Evolutionary conservation across 805 yeast species (phyloP).

Genomic region (Kuraishia molischiana): DNA sequence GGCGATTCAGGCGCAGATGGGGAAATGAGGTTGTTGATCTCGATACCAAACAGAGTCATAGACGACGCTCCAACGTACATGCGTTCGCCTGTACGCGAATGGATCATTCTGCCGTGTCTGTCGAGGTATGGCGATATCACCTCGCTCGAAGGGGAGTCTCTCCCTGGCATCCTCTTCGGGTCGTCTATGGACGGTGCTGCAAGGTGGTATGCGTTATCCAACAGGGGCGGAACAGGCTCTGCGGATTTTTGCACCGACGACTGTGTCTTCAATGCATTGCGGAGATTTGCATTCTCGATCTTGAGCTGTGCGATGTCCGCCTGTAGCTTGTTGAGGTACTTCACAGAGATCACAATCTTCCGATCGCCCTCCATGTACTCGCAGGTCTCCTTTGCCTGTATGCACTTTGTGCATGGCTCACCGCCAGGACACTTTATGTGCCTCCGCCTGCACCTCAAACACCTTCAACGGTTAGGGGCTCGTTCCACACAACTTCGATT

Average conservation of each 20-base stretch:
- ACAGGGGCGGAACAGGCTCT: background rate
- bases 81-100: constrained; percentile 67
- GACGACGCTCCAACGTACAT: constrained; percentile 76
- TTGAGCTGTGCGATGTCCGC: constrained; percentile 57
- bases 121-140: constrained; percentile 65
- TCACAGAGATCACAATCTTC: constrained; percentile 65
- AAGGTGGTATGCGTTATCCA: background rate
- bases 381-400: constrained; percentile 43
- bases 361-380: constrained; percentile 66
- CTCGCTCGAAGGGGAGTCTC: constrained; percentile 22
- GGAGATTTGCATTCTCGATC: constrained; percentile 51
- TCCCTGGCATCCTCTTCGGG: background rate
- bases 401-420: constrained; percentile 60
- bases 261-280: constrained; percentile 27
- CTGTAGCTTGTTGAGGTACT: constrained; percentile 56
- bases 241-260: background rate
- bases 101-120: constrained; percentile 60
- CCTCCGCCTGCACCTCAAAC: constrained; percentile 59
- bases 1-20: constrained; percentile 13
- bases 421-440: constrained; percentile 78
- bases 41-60: constrained; percentile 73
- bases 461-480: constrained; percentile 20
- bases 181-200: background rate
- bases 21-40: constrained; percentile 44
- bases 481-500: background rate